Evolutionary conservation across 2,329 filamentous ascomycete species (phyloP), one percentile per base, ranked within the genome.

Genomic region (Amauroascus verrucosus): DNA sequence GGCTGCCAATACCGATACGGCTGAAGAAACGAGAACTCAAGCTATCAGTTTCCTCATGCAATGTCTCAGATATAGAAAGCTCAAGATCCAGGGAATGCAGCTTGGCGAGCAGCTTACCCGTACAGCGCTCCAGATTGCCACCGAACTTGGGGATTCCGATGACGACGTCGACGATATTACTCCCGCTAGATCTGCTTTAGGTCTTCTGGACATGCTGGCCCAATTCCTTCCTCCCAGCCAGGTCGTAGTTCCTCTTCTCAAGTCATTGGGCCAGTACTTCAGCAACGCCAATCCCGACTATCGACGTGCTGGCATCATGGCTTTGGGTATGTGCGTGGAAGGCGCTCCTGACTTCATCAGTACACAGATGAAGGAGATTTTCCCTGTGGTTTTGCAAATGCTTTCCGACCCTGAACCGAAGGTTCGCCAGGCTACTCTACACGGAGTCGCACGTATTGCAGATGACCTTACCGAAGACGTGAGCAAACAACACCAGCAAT

Each of bases 271-370:
- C 35, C 80, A 81, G 61, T 96, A 93, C 66, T 88, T 91, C 61
- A 79, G 79, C 61, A 84, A 82, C 65, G 72, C 78, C 56, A 80
- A 94, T 64, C 79, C 89, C 33, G 83, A 88, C 62, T 85, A 86
- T 73, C 84, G 91, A 56, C 86, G 91, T 71, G 90, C 91, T 52
- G 90, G 87, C 71, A 93, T 97, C 65, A 78, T 97, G 58, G 85
- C 91, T 47, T 80, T 98, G 4, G 91, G 91, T 56, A 94, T 91
- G 75, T 91, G 88, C 62, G 91, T 95, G 51, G 93, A 97, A 75
- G 93, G 93, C 62, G 91, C 93, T 28, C 93, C 93, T 14, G 93
- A 98, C 70, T 98, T 97, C 72, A 89, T 97, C 65, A 88, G 88
- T 59, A 95, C 90, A 18, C 93, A 98, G 72, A 81, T 97, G 58